phyloP scores from a whole-genome alignment of 2,329 filamentous ascomycete genomes.

The Dactylellina parvicollis region DNA sequence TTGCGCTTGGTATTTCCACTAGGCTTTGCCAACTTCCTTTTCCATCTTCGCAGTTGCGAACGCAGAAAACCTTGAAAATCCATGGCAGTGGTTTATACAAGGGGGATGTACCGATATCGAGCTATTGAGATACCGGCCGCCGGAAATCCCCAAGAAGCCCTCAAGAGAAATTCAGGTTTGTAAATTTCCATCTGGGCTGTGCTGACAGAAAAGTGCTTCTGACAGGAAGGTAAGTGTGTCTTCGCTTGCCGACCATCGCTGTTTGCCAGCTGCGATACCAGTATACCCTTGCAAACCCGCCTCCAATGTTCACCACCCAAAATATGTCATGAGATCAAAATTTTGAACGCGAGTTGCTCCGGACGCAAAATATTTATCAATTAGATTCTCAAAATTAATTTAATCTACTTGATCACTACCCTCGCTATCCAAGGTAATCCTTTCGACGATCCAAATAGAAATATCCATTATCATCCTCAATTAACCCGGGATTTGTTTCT shows the following conservation, averaged over 20 bases:
- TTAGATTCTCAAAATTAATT: not conserved
- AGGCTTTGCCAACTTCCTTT: slow-evolving; percentile 16
- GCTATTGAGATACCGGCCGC: slow-evolving; percentile 8
- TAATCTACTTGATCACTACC: slow-evolving; percentile 14
- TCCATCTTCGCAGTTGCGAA: not conserved
- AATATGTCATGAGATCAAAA: slow-evolving; percentile 8
- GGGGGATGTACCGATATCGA: slow-evolving; percentile 10
- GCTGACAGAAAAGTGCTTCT: slow-evolving; percentile 12
- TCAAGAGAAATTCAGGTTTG: not conserved
- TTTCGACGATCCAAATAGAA: slow-evolving; percentile 23
- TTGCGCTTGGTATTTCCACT: slow-evolving; percentile 1
- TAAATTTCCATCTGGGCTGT: slow-evolving; percentile 13
- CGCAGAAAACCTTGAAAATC: no score
- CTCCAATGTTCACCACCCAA: not conserved
- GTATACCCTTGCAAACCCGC: slow-evolving; percentile 27
- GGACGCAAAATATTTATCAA: not conserved
- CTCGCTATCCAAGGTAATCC: slow-evolving; percentile 24
- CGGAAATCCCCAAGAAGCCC: not conserved
- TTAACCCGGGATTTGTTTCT: slow-evolving; percentile 44
- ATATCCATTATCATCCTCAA: slow-evolving; percentile 15
- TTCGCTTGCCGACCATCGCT: not conserved
- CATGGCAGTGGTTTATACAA: no score
- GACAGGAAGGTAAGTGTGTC: slow-evolving; percentile 27
- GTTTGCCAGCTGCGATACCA: not conserved
- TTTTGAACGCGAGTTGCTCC: not conserved